A percentile compares a stretch with the other conserved stretches of the same genome.
Evolutionary conservation across 73 alveolate species (phyloP).

Genomic region (Paramecium pentaurelia): DNA sequence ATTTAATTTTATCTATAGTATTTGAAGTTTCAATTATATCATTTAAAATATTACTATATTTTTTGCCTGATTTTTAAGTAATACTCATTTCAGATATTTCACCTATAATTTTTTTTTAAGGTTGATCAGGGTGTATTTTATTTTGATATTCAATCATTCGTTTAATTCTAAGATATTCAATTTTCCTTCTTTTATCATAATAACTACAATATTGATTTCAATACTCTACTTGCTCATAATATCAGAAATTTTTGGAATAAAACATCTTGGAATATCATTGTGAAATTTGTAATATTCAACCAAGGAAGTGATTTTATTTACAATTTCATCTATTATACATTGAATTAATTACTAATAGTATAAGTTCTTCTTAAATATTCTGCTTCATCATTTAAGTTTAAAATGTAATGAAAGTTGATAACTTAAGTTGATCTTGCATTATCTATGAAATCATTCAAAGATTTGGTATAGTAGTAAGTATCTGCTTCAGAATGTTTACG

Average conservation of each 20-base stretch:
- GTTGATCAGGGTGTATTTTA: slow-evolving; percentile 53
- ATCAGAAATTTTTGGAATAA: slow-evolving; percentile 23
- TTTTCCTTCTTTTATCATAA: slow-evolving; percentile 53
- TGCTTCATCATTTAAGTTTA: neutral
- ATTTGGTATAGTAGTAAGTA: neutral
- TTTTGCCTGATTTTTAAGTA: neutral
- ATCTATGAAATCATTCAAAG: neutral
- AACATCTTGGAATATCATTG: slow-evolving; percentile 55
- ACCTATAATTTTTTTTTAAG: slow-evolving; percentile 52
- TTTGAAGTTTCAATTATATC: neutral
- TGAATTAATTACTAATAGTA: neutral
- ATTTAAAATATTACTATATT: neutral
- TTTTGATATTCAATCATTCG: slow-evolving; percentile 50
- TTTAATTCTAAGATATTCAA: slow-evolving; percentile 43
- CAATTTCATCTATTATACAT: slow-evolving; percentile 10
- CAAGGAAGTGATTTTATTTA: slow-evolving; percentile 1
- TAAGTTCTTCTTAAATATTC: neutral
- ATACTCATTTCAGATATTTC: slow-evolving; percentile 2
- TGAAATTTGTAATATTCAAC: slow-evolving; percentile 56
- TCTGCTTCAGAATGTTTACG: neutral
- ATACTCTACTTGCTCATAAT: slow-evolving; percentile 37
- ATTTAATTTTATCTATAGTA: neutral
- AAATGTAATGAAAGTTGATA: neutral
- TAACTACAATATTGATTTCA: neutral
- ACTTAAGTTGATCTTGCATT: neutral